phyloP scores from a whole-genome alignment of 768 basidiomycete genomes.

The Auriscalpium orientale region DNA sequence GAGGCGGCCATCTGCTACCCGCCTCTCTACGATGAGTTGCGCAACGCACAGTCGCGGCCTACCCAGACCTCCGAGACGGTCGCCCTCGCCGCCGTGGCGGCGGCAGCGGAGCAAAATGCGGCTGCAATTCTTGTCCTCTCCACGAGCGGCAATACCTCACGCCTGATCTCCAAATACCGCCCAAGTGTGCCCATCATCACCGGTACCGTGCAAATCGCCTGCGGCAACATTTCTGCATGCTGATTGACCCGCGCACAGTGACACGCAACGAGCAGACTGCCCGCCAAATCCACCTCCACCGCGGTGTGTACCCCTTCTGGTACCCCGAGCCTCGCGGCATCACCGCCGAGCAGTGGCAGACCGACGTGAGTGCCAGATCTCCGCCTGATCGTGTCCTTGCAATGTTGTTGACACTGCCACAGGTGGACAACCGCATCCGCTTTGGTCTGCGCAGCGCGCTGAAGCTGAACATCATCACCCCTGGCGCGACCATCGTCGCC shows the following conservation, averaged over 20 bases:
- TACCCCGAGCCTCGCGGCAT: conserved; percentile 93
- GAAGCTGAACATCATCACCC: conserved; percentile 76
- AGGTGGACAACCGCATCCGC: conserved; percentile 87
- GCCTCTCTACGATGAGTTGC: conserved; percentile 86
- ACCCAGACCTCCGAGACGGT: conserved; percentile 95
- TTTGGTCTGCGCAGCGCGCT: conserved; percentile 84
- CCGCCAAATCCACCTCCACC: conserved; percentile 93
- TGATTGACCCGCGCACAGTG: conserved; percentile 38
- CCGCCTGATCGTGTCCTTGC: neutral
- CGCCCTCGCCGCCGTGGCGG: conserved; percentile 92
- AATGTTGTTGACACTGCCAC: conserved; percentile 10
- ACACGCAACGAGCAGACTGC: conserved; percentile 95
- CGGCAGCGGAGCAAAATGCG: conserved; percentile 90
- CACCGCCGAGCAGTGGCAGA: conserved; percentile 90
- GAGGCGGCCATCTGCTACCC: conserved; percentile 95
- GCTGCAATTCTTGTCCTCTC: conserved; percentile 94
- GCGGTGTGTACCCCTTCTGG: conserved; percentile 96
- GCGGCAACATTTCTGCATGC: neutral
- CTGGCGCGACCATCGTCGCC: conserved; percentile 85
- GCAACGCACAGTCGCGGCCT: conserved; percentile 70
- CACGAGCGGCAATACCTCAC: conserved; percentile 93
- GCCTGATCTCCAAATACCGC: conserved; percentile 93
- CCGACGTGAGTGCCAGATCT: conserved; percentile 56
- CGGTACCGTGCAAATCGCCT: conserved; percentile 37
- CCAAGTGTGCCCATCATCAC: conserved; percentile 92